Percentiles rank a stretch among this genome's conserved stretches.
phyloP scores from a whole-genome alignment of 805 yeast genomes.

The Saccharomycopsis fibuligera region DNA sequence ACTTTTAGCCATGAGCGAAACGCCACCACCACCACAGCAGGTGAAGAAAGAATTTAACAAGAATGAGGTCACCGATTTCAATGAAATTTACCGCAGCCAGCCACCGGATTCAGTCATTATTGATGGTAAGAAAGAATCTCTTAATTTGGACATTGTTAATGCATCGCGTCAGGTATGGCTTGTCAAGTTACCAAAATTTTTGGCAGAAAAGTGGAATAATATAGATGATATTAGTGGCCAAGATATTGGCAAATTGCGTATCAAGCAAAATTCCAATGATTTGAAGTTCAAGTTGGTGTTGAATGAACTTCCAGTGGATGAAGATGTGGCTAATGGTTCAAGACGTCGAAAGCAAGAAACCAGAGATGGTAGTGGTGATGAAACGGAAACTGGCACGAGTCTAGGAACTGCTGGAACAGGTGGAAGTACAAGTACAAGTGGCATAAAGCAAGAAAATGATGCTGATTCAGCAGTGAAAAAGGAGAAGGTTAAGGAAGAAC shows the following conservation, averaged over 20 bases:
- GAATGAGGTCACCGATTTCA: constrained; percentile 18
- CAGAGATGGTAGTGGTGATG: background rate
- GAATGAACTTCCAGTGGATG: constrained; percentile 31
- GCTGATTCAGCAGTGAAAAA: background rate
- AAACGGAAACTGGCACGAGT: background rate
- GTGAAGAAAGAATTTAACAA: too few species aligned
- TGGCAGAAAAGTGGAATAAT: constrained; percentile 76
- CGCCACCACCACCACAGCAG: too few species aligned
- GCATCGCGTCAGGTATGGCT: constrained; percentile 81
- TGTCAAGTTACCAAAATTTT: constrained; percentile 80
- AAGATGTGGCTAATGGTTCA: too few species aligned
- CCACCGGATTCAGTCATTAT: constrained; percentile 24
- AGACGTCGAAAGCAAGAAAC: background rate
- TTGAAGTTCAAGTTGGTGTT: constrained; percentile 52
- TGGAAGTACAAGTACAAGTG: background rate
- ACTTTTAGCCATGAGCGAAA: too few species aligned
- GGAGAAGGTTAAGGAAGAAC: background rate
- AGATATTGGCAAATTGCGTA: constrained; percentile 73
- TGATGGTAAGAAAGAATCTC: constrained; percentile 44
- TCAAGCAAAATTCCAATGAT: constrained; percentile 44
- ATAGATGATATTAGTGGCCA: constrained; percentile 59
- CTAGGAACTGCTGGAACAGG: background rate
- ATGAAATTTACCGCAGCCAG: constrained; percentile 15
- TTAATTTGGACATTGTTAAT: constrained; percentile 65
- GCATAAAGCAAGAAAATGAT: background rate